These are phyloP conservation scores for Saccharomyces hybrid DNA, from an alignment of 1,139 yeast species.

Conservation along the genomic window DNA sequence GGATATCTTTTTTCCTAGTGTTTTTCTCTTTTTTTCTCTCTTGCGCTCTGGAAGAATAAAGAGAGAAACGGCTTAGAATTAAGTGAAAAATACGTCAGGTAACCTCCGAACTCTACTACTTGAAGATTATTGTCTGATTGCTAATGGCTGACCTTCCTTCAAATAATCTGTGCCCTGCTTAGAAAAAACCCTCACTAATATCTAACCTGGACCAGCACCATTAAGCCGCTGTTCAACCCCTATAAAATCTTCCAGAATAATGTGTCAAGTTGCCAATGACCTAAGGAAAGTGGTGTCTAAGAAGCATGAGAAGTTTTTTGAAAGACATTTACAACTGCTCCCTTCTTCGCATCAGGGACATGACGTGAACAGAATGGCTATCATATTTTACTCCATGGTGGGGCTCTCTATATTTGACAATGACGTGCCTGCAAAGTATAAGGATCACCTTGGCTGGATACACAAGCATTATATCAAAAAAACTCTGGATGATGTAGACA, in stretches of 20 bases:
- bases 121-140: too few species aligned
- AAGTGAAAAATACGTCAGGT: too few species aligned
- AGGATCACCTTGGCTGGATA: conserved; percentile 14
- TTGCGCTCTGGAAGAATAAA: too few species aligned
- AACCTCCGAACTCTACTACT: too few species aligned
- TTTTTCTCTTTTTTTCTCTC: too few species aligned
- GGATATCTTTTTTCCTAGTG: background rate
- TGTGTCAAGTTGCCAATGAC: background rate
- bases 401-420: conserved; percentile 17
- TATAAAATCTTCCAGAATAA: background rate
- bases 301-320: conserved; percentile 24
- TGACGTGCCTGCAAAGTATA: conserved; percentile 13
- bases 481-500: conserved; percentile 1
- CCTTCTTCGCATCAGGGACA: conserved; percentile 25
- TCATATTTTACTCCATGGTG: conserved; percentile 23
- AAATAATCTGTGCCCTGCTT: too few species aligned
- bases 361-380: conserved; percentile 28
- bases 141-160: too few species aligned
- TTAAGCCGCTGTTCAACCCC: too few species aligned
- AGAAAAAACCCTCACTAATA: too few species aligned
- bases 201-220: too few species aligned
- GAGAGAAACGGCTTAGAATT: too few species aligned
- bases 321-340: conserved; percentile 23
- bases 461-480: conserved; percentile 14
- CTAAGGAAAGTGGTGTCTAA: background rate